phyloP scores from a whole-genome alignment of 1,139 yeast genomes.

The Blastobotrys serpentis region DNA sequence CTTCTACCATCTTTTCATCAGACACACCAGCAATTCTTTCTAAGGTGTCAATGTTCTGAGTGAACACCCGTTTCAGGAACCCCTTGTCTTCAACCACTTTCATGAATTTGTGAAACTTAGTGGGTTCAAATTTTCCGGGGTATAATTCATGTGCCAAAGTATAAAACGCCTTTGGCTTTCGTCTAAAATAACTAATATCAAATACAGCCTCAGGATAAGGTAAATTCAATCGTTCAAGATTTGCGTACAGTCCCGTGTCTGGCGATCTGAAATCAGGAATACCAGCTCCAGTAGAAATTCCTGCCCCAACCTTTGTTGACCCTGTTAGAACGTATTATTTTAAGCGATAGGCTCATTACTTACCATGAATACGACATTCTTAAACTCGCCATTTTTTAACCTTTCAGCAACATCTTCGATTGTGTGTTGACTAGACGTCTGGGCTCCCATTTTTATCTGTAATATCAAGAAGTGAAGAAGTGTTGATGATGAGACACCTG shows the following conservation, averaged over 20 bases:
- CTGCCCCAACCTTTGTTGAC: slow-evolving; percentile 67
- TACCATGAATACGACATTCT: slow-evolving; percentile 40
- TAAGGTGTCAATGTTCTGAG: slow-evolving; percentile 90
- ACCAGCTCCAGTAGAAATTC: slow-evolving; percentile 88
- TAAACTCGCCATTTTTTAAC: slow-evolving; percentile 29
- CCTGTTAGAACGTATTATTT: slow-evolving; percentile 37
- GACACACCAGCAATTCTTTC: slow-evolving; percentile 81
- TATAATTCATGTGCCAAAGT: slow-evolving; percentile 78
- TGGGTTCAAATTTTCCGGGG: slow-evolving; percentile 85
- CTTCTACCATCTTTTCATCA: slow-evolving; percentile 70
- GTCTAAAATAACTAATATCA: slow-evolving; percentile 75
- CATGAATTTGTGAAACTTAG: slow-evolving; percentile 74
- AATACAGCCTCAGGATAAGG: slow-evolving; percentile 97
- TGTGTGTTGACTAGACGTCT: slow-evolving; percentile 1
- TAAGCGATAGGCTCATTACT: slow-evolving; percentile 10
- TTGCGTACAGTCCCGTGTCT: slow-evolving; percentile 83
- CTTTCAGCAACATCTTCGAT: slow-evolving; percentile 32
- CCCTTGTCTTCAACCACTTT: slow-evolving; percentile 63
- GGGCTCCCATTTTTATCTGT: neutral
- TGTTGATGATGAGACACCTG: too few relatives aligned
- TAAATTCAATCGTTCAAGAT: slow-evolving; percentile 65
- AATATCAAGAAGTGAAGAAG: neutral
- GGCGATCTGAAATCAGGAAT: slow-evolving; percentile 96
- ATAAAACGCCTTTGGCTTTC: slow-evolving; percentile 80
- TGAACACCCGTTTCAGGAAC: slow-evolving; percentile 66